Percentiles rank a stretch among this genome's conserved stretches.
Evolutionary conservation across 2,329 filamentous ascomycete species (phyloP).

Genomic region (Monilinia fructicola): DNA sequence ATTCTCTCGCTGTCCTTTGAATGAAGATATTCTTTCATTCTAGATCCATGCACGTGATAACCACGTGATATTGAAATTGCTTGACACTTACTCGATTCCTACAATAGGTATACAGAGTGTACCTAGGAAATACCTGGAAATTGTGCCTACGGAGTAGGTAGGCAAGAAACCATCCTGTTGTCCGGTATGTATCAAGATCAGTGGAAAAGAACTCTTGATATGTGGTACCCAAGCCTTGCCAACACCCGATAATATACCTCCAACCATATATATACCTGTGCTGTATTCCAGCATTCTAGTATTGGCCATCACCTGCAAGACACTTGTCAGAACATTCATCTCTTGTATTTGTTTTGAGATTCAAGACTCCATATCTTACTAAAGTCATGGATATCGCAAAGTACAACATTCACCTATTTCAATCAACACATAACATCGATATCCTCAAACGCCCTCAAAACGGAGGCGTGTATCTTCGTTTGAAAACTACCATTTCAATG

Average conservation of each 20-base stretch:
- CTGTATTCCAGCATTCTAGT: not conserved
- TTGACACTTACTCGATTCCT: constrained; percentile 1
- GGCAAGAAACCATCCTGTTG: accelerated
- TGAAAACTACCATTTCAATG: not conserved
- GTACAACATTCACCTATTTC: not conserved
- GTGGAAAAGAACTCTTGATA: too few species aligned
- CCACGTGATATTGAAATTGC: not conserved
- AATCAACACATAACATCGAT: not conserved
- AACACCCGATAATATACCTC: not conserved
- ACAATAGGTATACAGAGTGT: not conserved
- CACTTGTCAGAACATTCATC: not conserved
- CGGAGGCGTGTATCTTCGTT: not conserved
- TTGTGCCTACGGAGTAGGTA: too few species aligned
- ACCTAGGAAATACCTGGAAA: not conserved
- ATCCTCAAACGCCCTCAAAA: not conserved
- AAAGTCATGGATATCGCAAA: too few species aligned
- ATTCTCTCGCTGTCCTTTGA: not conserved
- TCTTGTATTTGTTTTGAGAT: not conserved
- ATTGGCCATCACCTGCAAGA: not conserved
- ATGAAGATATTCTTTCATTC: not conserved
- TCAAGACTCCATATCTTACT: not conserved
- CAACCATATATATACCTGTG: not conserved
- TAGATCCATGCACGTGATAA: not conserved
- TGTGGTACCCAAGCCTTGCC: not conserved
- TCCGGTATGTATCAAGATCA: too few species aligned